A percentile compares a stretch with the other conserved stretches of the same genome.
These are phyloP conservation scores for Elaeagnus macrophylla DNA, from an alignment of 306 rosid species.

Conservation along the genomic window DNA sequence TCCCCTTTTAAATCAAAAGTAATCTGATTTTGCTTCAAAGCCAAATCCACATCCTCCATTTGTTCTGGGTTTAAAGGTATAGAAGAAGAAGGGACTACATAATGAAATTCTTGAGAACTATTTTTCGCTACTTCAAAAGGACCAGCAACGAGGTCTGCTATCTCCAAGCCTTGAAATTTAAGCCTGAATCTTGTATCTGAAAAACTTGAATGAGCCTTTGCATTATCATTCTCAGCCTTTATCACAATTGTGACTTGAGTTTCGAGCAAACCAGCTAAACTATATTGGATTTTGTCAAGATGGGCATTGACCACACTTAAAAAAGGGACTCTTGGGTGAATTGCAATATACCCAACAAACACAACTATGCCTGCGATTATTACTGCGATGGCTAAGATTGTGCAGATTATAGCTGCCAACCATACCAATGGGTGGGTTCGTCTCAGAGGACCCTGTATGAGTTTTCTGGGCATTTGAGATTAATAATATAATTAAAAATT, in stretches of 20 bases:
- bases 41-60: constrained; percentile 32
- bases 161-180: constrained; percentile 33
- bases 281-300: constrained; percentile 33
- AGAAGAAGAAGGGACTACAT: constrained; percentile 29
- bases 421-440: constrained; percentile 49
- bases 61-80: constrained; percentile 47
- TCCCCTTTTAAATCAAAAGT: constrained; percentile 45
- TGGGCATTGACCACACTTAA: constrained; percentile 44
- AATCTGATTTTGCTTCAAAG: constrained; percentile 39
- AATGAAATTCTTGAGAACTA: constrained; percentile 23
- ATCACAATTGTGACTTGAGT: constrained; percentile 35
- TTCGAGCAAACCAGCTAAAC: constrained; percentile 44
- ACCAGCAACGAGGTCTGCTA: constrained; percentile 39
- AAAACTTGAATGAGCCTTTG: constrained; percentile 60
- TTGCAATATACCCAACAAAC: constrained; percentile 45
- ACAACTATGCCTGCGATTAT: constrained; percentile 43
- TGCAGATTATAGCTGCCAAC: constrained; percentile 53
- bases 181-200: constrained; percentile 39
- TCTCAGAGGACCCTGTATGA: constrained; percentile 4
- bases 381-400: constrained; percentile 44
- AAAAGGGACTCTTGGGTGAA: constrained; percentile 70
- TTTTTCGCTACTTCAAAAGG: constrained; percentile 51
- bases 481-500: constrained; percentile 23
- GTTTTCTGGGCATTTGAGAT: constrained; percentile 14
- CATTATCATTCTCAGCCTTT: constrained; percentile 62